phyloP scores from a whole-genome alignment of 164 flowering plant species.

The Umbellularia californica region DNA sequence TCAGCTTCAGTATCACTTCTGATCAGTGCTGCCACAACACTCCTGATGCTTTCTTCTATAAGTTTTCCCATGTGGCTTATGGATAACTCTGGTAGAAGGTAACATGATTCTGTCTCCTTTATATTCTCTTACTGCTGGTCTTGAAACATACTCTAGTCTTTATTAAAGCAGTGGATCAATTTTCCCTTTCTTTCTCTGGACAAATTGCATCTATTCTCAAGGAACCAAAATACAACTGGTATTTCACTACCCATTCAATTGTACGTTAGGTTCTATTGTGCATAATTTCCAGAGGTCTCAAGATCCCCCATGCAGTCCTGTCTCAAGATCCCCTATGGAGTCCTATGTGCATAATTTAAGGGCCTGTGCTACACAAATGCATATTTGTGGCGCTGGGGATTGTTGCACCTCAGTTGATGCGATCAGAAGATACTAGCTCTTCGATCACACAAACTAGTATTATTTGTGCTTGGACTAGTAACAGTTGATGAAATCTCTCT shows the following conservation, averaged over 20 bases:
- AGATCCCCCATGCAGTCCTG: too few species aligned
- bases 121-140: background rate
- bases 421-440: too few species aligned
- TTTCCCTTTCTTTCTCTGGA: background rate
- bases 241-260: background rate
- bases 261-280: background rate
- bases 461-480: too few species aligned
- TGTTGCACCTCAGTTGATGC: too few species aligned
- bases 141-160: background rate
- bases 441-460: too few species aligned
- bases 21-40: constrained; percentile 74
- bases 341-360: background rate
- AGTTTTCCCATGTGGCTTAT: constrained; percentile 88
- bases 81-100: constrained; percentile 94
- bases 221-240: background rate
- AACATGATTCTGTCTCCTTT: constrained; percentile 2
- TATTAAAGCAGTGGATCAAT: background rate
- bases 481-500: too few species aligned
- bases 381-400: too few species aligned
- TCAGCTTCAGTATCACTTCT: constrained; percentile 70
- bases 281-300: background rate
- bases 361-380: background rate
- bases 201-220: background rate
- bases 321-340: too few species aligned
- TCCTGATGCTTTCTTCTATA: constrained; percentile 87